Evolutionary conservation across 2,329 filamentous ascomycete species (phyloP), one percentile per base, ranked within the genome.

Genomic region (Exophiala sideris): DNA sequence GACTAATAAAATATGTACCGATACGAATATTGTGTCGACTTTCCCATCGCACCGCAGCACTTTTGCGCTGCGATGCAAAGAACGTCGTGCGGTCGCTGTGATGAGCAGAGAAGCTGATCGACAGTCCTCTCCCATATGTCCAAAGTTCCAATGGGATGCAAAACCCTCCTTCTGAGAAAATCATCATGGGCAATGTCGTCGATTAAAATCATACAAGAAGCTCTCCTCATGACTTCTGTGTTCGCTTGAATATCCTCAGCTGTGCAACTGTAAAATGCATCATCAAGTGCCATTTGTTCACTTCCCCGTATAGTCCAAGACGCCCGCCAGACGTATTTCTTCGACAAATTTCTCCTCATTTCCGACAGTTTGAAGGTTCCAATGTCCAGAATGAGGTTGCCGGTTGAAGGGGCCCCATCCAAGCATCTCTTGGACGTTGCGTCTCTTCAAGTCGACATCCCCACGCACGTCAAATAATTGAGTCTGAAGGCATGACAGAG

Each of bases 341-440:
- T 66, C 64, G 60, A 75, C 72, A 57, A 75, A 75, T 18, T 67
- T 68, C 52, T 75, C 71, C 49, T 73, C 71, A 55, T 72, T 63
- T 10, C 71, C 69, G 16, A 68, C 64, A 38, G 67, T 57, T 32
- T 66, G 67, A 35, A 74, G 57, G 47, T 73, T 63, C 72, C 72
- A 75, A 57, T 75, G 73, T 55, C 73, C 70, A 24, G 69, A 72
- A 38, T 67, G 65, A 34, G 67, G 66, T 10, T 67, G 60, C 54
- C 69, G 69, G 45, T 67, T 60, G 48, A 73, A 66, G 21, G 63
- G 58, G 9, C 67, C 67, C 65, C 65, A 68, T 39, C 66, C 67
- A 16, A 69, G 55, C 48, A 67, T 62, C 36, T 63, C 63, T 39
- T 65, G 59, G 34, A 61, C 59, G 24, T 64, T 64, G 1, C 59